Evolutionary conservation across 441 rosid species (phyloP), one percentile per base, ranked within the genome.

Genomic region (Syzygium malaccense): DNA sequence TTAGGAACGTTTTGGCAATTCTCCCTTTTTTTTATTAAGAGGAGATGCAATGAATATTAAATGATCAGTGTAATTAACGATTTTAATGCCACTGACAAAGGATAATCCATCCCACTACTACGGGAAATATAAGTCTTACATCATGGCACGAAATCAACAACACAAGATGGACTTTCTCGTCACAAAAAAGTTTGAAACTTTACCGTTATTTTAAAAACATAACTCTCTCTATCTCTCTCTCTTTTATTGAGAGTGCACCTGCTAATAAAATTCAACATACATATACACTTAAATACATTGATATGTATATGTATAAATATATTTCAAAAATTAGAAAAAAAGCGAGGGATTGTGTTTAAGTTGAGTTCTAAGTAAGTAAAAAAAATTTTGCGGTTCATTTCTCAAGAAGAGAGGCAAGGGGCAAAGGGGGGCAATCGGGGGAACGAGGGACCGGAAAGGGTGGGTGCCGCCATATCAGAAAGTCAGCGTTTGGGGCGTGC

Each of bases 161-260:
- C 5, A 33, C 20, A 5, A 33, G 7, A 19, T 33, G 28, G 28
- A 68, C 8, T 68, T 68, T 10, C 8, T 33, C 4, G 0, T 9
- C 2, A 14, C 3, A 12, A 33, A 41, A 32, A 1, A 1, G 0
- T 66, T 32, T 0, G 0, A 66, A 66, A 66, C 78, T 66, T 18
- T 17, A 11, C 32, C 19, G 4, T 18, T 66, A 8, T 32, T 68
- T 68, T 68, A 8, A 64, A 64, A 64, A 15, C 37, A 30, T 6
- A 3, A 64, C 33, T 33, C 8, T 1, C 17, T 0, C n/a, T n/a
- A n/a, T n/a, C 2, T 17, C 17, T 5, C 17, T 1, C 2, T 62
- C n/a, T 60, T 13, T 60, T 0, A 28, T 26, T 9, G 15, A n/a
- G 71, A 62, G 1, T 13, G 1, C 19, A n/a, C 71, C n/a, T n/a